phyloP scores from a whole-genome alignment of 306 rosid genomes.

The Trifolium subterraneum region DNA sequence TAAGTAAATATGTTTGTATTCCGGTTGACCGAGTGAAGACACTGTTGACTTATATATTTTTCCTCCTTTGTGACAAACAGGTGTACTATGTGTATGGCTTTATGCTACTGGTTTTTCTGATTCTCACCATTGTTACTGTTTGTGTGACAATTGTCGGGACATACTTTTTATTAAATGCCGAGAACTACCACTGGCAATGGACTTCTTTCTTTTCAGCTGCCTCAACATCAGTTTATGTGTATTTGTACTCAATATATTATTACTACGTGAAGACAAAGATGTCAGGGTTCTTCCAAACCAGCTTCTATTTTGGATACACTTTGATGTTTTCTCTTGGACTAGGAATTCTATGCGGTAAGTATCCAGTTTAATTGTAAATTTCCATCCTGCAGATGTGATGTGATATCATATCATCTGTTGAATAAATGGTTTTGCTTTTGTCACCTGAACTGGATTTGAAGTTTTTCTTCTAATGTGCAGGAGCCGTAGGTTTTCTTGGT shows the following conservation, averaged over 20 bases:
- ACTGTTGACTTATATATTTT: constrained; percentile 34
- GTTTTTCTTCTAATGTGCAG: constrained; percentile 50
- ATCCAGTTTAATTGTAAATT: constrained; percentile 5
- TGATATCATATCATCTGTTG: not conserved
- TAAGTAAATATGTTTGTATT: constrained; percentile 27
- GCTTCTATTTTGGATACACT: constrained; percentile 99
- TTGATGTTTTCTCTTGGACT: constrained; percentile 97
- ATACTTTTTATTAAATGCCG: constrained; percentile 94
- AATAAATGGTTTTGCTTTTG: constrained; percentile 19
- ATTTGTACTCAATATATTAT: constrained; percentile 91
- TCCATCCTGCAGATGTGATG: constrained; percentile 23
- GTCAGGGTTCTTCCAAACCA: constrained; percentile 99
- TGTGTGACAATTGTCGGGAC: constrained; percentile 99
- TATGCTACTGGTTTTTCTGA: constrained; percentile 95
- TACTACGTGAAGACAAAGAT: constrained; percentile 95
- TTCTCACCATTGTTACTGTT: constrained; percentile 88
- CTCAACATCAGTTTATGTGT: constrained; percentile 94
- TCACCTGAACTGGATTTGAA: constrained; percentile 27
- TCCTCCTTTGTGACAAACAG: constrained; percentile 60
- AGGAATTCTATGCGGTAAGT: constrained; percentile 97
- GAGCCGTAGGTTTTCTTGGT: constrained; percentile 97
- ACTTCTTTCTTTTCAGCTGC: constrained; percentile 99
- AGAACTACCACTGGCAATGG: constrained; percentile 99
- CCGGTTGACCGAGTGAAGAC: constrained; percentile 9
- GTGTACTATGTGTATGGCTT: constrained; percentile 98